Evolutionary conservation across 2,329 filamentous ascomycete genomes (phyloP).

Genomic region (Talaromyces sp.): DNA sequence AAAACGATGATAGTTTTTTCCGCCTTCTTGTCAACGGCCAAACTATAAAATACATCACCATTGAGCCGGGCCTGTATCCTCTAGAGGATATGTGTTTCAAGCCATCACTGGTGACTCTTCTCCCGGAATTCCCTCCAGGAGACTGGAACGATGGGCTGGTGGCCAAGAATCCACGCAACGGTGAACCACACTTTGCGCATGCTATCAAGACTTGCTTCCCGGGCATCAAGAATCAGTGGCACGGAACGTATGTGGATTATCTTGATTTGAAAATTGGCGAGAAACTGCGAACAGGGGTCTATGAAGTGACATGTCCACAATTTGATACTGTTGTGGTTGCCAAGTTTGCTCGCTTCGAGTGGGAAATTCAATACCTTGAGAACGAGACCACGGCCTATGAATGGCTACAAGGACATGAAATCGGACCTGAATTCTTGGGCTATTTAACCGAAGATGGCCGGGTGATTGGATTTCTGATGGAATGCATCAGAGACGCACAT

Average conservation of each 20-base stretch:
- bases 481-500: constrained; percentile 19
- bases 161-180: constrained; percentile 12
- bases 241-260: constrained; percentile 19
- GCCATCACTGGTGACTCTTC: constrained; percentile 18
- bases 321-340: constrained; percentile 18
- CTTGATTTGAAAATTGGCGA: constrained; percentile 14
- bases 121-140: constrained; percentile 19
- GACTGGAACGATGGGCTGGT: constrained; percentile 27
- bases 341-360: constrained; percentile 35
- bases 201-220: constrained; percentile 15
- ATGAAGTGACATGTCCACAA: constrained; percentile 16
- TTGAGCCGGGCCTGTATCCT: constrained; percentile 19
- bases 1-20: constrained; percentile 22
- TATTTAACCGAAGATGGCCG: constrained; percentile 33
- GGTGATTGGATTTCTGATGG: constrained; percentile 37
- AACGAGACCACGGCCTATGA: constrained; percentile 33
- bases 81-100: constrained; percentile 25
- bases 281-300: constrained; percentile 20
- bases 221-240: constrained; percentile 17
- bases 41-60: constrained; percentile 24
- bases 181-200: constrained; percentile 17
- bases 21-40: constrained; percentile 17
- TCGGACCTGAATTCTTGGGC: constrained; percentile 35
- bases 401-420: constrained; percentile 27
- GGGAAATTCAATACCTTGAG: constrained; percentile 32